Evolutionary conservation across 345 rosid genomes (phyloP), one percentile per base, ranked within the genome.

Genomic region (Cardamine chenopodiifolia): DNA sequence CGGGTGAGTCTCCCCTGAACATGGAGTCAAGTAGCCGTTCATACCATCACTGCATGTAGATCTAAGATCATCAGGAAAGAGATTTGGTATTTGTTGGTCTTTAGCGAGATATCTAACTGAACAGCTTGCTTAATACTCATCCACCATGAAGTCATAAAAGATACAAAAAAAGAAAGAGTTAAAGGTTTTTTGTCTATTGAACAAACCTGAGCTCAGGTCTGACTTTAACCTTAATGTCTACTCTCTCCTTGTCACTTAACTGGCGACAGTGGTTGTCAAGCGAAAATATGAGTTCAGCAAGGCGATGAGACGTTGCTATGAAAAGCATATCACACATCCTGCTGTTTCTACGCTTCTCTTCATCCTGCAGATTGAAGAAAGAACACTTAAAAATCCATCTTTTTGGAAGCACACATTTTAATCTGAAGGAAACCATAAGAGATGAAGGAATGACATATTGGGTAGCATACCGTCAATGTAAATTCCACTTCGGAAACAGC

Each of bases 1-100:
- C 26, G 98, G 99, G 62, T 85, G 92, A 52, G 91, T 77, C 72
- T 95, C 98, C 70, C 96, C 98, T 70, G 82, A 81, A 64, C 99
- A 95, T 26, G 90, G 98, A 45, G 87, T 86, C 79, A 95, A 83
- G 79, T 86, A 95, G 67, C 99, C 99, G 23, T 96, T 92, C 98
- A 96, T 90, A 68, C 97, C 97, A 83, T 84, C 99, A 79, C 99
- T 95, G 96, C 91, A n/a, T n/a, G n/a, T n/a, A n/a, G n/a, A n/a
- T n/a, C n/a, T n/a, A 90, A 81, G 63, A 68, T 52, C 69, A 80
- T 82, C 85, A 92, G 80, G 54, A 39, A 70, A 64, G 54, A 23
- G 34, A 29, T 4, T 25, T 40, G 54, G 20, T 54, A 37, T 54
- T 15, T 39, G 34, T 52, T 47, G 62, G n/a, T 20, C 28, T 17